Evolutionary conservation across 345 rosid species (phyloP), one percentile per base, ranked within the genome.

Genomic region (Camelina sativa): DNA sequence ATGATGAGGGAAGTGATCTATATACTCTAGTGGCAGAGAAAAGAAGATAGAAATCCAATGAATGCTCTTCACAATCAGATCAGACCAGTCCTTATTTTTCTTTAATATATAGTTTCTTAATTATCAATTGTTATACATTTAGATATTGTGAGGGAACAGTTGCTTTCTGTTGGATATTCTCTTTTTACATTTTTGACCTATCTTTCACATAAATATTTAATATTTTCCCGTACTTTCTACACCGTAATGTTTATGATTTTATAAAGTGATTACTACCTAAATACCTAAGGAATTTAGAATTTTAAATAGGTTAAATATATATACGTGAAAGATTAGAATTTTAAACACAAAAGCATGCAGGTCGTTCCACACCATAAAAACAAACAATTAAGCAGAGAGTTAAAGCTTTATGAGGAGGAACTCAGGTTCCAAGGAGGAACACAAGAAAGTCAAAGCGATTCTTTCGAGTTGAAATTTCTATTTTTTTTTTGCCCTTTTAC

Each of bases 391-490:
- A 38, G 62, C 5, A 28, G 23, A 53, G 25, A 20, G 4, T 19
- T 34, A 32, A 63, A 73, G 28, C 7, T 44, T 44, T 46, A 44
- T 0, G 72, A 65, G 34, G 48, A 66, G 54, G 19, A 43, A 51
- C 54, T 68, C 69, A 5, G 25, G 37, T 52, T 61, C 48, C 62
- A 52, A 75, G 48, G 56, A 60, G 16, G 22, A 69, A 69, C 69
- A 62, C 20, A 61, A 69, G 30, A 76, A 69, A 69, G 74, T 76
- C 79, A 76, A 76, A 76, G 74, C 69, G 30, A 43, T 53, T 52
- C 22, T 32, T 68, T 76, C 64, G 63, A 76, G 79, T 76, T 60
- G 3, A 67, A 52, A 60, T 52, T 41, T 68, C 56, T 50, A 44
- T 17, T 11, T 28, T 23, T 16, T 69, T 12, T 46, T 62, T 68